phyloP scores from a whole-genome alignment of 768 basidiomycete species.

The Nidularia pulvinata region DNA sequence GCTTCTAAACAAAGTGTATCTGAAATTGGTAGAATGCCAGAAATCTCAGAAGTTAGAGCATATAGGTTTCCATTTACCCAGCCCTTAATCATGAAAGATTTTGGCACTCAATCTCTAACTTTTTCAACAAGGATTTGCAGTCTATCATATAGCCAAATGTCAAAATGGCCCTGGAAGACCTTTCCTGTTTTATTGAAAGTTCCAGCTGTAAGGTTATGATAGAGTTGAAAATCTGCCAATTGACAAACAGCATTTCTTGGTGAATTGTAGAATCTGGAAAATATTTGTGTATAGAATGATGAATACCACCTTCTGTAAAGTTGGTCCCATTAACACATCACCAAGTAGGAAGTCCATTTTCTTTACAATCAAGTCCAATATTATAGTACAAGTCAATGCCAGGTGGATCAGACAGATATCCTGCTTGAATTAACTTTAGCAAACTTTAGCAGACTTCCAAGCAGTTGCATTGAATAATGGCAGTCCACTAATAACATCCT shows the following conservation, averaged over 20 bases:
- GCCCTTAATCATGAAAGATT: not conserved
- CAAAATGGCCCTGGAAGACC: conserved; percentile 11
- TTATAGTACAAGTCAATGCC: conserved; percentile 17
- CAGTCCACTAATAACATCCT: conserved; percentile 19
- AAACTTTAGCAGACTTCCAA: conserved; percentile 26
- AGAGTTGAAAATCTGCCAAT: conserved; percentile 16
- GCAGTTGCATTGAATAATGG: conserved; percentile 24
- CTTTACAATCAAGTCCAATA: conserved; percentile 12
- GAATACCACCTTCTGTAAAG: conserved; percentile 29
- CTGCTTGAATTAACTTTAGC: conserved; percentile 18
- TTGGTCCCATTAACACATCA: conserved; percentile 27
- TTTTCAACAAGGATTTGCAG: conserved; percentile 1
- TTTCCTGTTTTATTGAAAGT: conserved; percentile 15
- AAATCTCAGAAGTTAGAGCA: conserved; percentile 8
- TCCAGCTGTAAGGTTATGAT: conserved; percentile 20
- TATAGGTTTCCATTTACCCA: conserved; percentile 18
- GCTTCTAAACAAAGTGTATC: conserved; percentile 1
- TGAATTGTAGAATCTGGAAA: conserved; percentile 18
- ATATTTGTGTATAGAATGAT: conserved; percentile 19
- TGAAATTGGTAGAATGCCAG: conserved; percentile 16
- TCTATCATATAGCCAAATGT: conserved; percentile 14
- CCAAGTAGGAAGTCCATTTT: conserved; percentile 17
- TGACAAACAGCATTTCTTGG: conserved; percentile 13
- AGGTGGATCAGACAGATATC: conserved; percentile 27
- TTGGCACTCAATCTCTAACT: not conserved